phyloP scores from a whole-genome alignment of 2,329 filamentous ascomycete species.

The Penicillium sp. region DNA sequence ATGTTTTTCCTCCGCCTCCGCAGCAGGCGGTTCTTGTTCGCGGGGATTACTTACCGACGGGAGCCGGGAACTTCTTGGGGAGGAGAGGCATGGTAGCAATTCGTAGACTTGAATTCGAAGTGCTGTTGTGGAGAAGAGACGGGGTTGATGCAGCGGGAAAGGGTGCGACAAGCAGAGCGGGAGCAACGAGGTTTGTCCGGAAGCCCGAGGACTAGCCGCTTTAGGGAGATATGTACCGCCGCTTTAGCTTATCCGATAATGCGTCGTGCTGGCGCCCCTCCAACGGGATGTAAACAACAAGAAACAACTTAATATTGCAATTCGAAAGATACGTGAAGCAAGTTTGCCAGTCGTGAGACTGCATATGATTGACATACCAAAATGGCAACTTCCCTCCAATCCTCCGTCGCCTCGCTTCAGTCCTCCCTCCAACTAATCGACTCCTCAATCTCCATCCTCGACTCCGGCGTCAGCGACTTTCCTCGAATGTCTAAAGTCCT shows the following conservation, averaged over 20 bases:
- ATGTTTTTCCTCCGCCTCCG: slow-evolving; percentile 21
- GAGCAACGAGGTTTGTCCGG: slow-evolving; percentile 47
- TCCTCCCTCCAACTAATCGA: slow-evolving; percentile 66
- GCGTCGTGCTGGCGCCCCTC: slow-evolving; percentile 14
- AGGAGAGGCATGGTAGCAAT: slow-evolving; percentile 73
- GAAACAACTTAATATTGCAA: background rate
- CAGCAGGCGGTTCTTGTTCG: background rate
- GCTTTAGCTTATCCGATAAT: slow-evolving; percentile 35
- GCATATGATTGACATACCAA: background rate
- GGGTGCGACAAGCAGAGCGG: slow-evolving; percentile 37
- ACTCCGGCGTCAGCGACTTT: slow-evolving; percentile 67
- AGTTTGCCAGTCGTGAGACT: no score
- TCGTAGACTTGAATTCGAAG: slow-evolving; percentile 35
- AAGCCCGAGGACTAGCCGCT: slow-evolving; percentile 33
- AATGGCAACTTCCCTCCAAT: slow-evolving; percentile 57
- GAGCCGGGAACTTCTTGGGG: slow-evolving; percentile 82
- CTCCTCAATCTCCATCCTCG: slow-evolving; percentile 66
- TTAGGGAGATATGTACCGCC: slow-evolving; percentile 29
- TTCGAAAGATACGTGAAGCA: no score
- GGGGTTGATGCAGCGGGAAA: slow-evolving; percentile 35
- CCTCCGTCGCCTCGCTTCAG: slow-evolving; percentile 65
- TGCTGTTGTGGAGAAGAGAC: slow-evolving; percentile 30
- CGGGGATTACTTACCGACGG: slow-evolving; percentile 67
- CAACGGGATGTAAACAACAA: slow-evolving; percentile 32
- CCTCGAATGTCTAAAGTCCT: slow-evolving; percentile 66